Evolutionary conservation across 148 eudicot genomes (phyloP).

Genomic region (Vaccinium macrocarpon): DNA sequence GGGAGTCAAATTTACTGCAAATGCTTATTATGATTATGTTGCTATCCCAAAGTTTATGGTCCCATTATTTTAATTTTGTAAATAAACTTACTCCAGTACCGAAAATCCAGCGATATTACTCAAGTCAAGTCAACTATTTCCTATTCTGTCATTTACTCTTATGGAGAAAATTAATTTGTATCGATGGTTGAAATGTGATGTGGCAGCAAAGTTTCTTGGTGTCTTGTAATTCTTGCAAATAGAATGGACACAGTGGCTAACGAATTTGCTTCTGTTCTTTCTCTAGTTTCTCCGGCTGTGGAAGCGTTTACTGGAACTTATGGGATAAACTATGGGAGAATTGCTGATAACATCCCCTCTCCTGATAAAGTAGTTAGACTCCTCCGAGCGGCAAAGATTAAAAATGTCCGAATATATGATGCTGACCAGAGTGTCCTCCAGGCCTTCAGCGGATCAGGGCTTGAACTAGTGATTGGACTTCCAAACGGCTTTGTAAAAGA

Average conservation of each 20-base stretch:
- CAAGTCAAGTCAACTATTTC: neutral
- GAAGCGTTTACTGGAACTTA: slow-evolving; percentile 48
- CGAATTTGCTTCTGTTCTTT: slow-evolving; percentile 10
- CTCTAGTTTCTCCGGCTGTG: slow-evolving; percentile 19
- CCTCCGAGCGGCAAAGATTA: slow-evolving; percentile 65
- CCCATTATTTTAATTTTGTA: neutral
- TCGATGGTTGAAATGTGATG: neutral
- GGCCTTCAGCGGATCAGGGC: slow-evolving; percentile 76
- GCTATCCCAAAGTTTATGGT: neutral
- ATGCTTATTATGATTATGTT: neutral
- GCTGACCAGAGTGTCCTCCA: slow-evolving; percentile 62
- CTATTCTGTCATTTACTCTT: neutral
- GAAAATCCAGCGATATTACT: neutral
- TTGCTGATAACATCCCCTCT: slow-evolving; percentile 71
- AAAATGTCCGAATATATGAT: slow-evolving; percentile 71
- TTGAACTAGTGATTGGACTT: slow-evolving; percentile 75
- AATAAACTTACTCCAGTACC: neutral
- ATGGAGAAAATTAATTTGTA: neutral
- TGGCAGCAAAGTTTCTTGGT: neutral
- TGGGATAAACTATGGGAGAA: slow-evolving; percentile 83
- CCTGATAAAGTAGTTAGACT: slow-evolving; percentile 70
- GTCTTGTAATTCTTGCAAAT: neutral
- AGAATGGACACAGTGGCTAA: slow-evolving; percentile 5
- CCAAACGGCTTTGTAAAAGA: slow-evolving; percentile 58
- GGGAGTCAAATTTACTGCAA: neutral